A percentile compares a stretch with the other conserved stretches of the same genome.
Evolutionary conservation across 108 stramenopile genomes (phyloP).

Genomic region (Skeletonema tropicum): DNA sequence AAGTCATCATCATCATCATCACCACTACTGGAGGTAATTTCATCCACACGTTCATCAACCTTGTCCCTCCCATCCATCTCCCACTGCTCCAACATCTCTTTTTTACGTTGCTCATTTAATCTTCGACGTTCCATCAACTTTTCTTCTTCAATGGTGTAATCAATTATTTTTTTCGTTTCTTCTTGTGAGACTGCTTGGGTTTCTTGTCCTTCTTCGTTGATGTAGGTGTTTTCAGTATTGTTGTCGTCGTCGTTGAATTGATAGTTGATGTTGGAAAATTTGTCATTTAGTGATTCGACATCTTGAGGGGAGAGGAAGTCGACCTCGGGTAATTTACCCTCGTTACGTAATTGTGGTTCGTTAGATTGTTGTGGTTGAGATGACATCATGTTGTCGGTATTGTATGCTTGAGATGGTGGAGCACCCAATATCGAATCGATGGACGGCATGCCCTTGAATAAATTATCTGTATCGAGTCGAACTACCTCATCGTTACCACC

Average conservation of each 20-base stretch:
- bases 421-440: constrained; percentile 10
- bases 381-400: background rate
- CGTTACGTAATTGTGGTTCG: background rate
- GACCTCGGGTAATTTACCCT: background rate
- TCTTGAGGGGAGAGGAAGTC: constrained; percentile 8
- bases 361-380: background rate
- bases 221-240: background rate
- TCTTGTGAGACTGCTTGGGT: background rate
- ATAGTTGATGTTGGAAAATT: background rate
- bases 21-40: background rate
- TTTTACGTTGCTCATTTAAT: background rate
- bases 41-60: background rate
- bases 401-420: background rate
- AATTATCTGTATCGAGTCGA: constrained; percentile 2
- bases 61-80: background rate
- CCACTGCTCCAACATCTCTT: constrained; percentile 8
- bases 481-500: background rate
- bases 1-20: background rate
- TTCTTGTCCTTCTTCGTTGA: background rate
- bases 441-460: background rate
- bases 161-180: constrained; percentile 13
- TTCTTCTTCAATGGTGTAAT: constrained; percentile 24
- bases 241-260: background rate
- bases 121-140: background rate
- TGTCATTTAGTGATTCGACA: background rate